Evolutionary conservation across 495 filamentous ascomycete species (phyloP), one percentile per base, ranked within the genome.

Genomic region (Pyronema domesticum): DNA sequence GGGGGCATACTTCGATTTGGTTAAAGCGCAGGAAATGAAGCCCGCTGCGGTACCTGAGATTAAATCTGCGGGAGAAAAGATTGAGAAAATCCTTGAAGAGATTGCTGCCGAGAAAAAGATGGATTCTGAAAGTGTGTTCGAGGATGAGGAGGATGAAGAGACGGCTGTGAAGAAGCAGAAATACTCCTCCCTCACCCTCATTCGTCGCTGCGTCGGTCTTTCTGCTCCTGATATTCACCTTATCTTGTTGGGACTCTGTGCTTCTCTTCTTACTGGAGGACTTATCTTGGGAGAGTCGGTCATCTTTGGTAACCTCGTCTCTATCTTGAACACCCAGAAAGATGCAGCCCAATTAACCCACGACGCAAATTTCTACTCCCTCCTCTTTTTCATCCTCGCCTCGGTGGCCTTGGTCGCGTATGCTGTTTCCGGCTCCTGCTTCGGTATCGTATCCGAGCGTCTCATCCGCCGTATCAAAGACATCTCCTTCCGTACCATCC

Each of bases 331-430:
- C 49, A 54, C 57, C 35, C 52, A 49, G 37, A 53, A 54, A 15
- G 47, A 48, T 14, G 10, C 37, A 6, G 14, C 46, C 0, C 34
- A 57, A 14, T 57, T 69, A 10, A 67, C 65, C n/a, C 51, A 59
- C 49, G 57, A 60, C 30, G 68, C 68, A 6, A 58, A 72, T 23
- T 70, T 77, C 55, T 78, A 71, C 53, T 71, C 70, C 14, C 62
- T 76, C 0, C 70, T 77, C 58, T 79, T 79, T 60, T 77, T 79
- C 45, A 60, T 74, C 7, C 65, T 80, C 5, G 69, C 73, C 13
- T 63, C 76, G 3, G 61, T 71, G 8, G 75, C 70, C 46, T 60
- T 78, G 8, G 63, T 69, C 6, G 68, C 72, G 1, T 71, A 76
- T 57, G 67, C 64, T 2, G 51, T 67, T 49, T 71, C 70, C 47